Conservation (phyloP, 2,329 filamentous ascomycete species). For the Gnomoniopsis sp. region DNA sequence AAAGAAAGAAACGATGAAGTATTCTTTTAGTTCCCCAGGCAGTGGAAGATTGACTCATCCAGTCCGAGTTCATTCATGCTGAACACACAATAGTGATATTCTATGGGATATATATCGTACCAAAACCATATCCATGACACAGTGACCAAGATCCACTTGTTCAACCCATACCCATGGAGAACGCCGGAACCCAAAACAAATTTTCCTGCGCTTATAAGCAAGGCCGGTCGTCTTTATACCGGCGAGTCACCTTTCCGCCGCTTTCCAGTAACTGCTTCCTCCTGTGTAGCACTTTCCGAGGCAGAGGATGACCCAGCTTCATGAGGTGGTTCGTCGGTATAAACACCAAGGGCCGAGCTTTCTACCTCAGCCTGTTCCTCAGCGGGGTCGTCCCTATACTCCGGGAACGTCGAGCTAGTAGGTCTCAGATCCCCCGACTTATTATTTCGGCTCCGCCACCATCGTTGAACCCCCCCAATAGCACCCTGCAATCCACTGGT, state of each 20-base stretch:
- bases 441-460: slow-evolving; percentile 39
- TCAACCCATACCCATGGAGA: no score
- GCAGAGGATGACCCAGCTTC: neutral
- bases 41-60: neutral
- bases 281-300: neutral
- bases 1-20: no score
- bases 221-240: slow-evolving; percentile 11
- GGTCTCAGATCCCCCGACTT: slow-evolving; percentile 10
- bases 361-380: neutral
- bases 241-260: slow-evolving; percentile 15
- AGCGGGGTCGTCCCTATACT: slow-evolving; percentile 18
- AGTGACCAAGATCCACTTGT: no score
- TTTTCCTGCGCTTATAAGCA: no score
- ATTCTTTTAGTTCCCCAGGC: neutral
- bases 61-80: neutral
- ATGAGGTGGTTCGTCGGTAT: slow-evolving; percentile 6
- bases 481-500: slow-evolving; percentile 45
- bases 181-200: no score
- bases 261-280: slow-evolving; percentile 3
- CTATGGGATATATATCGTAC: slow-evolving; percentile 14
- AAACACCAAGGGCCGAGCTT: neutral
- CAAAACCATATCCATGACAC: neutral
- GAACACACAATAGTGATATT: neutral
- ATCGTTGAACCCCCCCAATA: slow-evolving; percentile 50
- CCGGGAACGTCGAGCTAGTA: slow-evolving; percentile 11